phyloP scores from a whole-genome alignment of 2,329 filamentous ascomycete species.

The Hymenoscyphus fructigenus region DNA sequence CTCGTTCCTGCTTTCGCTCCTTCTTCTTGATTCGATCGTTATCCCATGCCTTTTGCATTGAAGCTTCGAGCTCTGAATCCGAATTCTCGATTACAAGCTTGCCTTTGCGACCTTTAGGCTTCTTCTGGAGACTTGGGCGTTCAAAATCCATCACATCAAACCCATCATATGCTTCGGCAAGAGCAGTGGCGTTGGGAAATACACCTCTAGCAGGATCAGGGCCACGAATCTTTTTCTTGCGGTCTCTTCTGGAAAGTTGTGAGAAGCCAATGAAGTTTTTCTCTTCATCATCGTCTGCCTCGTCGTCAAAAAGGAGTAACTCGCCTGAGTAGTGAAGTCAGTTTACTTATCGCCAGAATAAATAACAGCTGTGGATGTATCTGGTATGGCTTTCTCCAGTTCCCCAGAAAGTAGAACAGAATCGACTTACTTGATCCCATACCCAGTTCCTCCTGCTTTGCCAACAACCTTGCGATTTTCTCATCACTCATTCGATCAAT shows the following conservation, averaged over 20 bases:
- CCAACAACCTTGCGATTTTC: slow-evolving; percentile 58
- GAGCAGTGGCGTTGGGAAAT: slow-evolving; percentile 54
- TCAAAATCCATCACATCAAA: slow-evolving; percentile 87
- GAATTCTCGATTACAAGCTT: slow-evolving; percentile 53
- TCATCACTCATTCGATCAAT: slow-evolving; percentile 58
- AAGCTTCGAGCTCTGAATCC: slow-evolving; percentile 65
- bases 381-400: background rate
- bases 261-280: slow-evolving; percentile 17
- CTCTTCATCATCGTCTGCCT: slow-evolving; percentile 35
- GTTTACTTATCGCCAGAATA: background rate
- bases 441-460: slow-evolving; percentile 64
- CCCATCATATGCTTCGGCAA: slow-evolving; percentile 57
- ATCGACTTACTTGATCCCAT: slow-evolving; percentile 58
- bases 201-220: slow-evolving; percentile 33
- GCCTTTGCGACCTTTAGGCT: slow-evolving; percentile 60
- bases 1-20: slow-evolving; percentile 66
- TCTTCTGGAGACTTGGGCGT: slow-evolving; percentile 63
- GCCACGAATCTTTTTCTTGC: slow-evolving; percentile 28
- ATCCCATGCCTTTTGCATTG: slow-evolving; percentile 59
- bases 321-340: background rate
- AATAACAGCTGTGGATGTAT: background rate
- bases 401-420: slow-evolving; percentile 35
- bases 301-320: slow-evolving; percentile 44
- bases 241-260: slow-evolving; percentile 14
- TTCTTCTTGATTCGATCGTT: slow-evolving; percentile 72